Conservation (phyloP, 805 yeast species). For the Candida gorgasii region DNA sequence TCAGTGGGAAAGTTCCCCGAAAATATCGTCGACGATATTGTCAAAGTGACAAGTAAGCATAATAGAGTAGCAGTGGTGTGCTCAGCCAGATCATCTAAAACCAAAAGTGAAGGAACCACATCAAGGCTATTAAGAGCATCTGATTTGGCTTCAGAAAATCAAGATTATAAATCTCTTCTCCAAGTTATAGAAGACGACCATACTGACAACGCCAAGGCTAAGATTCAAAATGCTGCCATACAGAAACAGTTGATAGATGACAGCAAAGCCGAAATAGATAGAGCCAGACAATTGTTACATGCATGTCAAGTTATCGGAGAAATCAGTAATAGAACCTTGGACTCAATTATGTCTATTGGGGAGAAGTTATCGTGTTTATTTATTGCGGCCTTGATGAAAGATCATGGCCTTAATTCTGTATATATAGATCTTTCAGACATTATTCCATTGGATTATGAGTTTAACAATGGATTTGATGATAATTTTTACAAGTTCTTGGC, state of each 20-base stretch:
- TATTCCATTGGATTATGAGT: slow-evolving; percentile 61
- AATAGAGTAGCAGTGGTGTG: slow-evolving; percentile 90
- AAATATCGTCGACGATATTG: slow-evolving; percentile 81
- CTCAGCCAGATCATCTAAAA: slow-evolving; percentile 88
- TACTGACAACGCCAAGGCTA: slow-evolving; percentile 62
- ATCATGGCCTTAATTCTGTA: slow-evolving; percentile 73
- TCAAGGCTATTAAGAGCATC: slow-evolving; percentile 83
- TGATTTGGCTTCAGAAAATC: slow-evolving; percentile 65
- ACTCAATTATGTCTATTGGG: slow-evolving; percentile 88
- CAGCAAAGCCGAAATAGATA: slow-evolving; percentile 64
- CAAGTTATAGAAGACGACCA: slow-evolving; percentile 79
- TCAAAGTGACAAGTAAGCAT: slow-evolving; percentile 59
- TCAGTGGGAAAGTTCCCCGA: slow-evolving; percentile 93
- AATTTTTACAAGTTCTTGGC: slow-evolving; percentile 60
- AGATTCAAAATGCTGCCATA: slow-evolving; percentile 48
- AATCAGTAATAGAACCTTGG: slow-evolving; percentile 83
- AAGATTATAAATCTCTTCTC: slow-evolving; percentile 58
- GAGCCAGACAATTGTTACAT: slow-evolving; percentile 67
- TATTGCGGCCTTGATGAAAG: slow-evolving; percentile 83
- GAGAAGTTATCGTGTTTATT: slow-evolving; percentile 89
- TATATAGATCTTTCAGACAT: slow-evolving; percentile 79
- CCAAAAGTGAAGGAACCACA: slow-evolving; percentile 95
- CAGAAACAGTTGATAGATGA: slow-evolving; percentile 55
- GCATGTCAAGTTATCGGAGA: slow-evolving; percentile 94
- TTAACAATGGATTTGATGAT: slow-evolving; percentile 63